phyloP scores from a whole-genome alignment of 2,329 filamentous ascomycete species.

The Cordyceps fumosorosea region DNA sequence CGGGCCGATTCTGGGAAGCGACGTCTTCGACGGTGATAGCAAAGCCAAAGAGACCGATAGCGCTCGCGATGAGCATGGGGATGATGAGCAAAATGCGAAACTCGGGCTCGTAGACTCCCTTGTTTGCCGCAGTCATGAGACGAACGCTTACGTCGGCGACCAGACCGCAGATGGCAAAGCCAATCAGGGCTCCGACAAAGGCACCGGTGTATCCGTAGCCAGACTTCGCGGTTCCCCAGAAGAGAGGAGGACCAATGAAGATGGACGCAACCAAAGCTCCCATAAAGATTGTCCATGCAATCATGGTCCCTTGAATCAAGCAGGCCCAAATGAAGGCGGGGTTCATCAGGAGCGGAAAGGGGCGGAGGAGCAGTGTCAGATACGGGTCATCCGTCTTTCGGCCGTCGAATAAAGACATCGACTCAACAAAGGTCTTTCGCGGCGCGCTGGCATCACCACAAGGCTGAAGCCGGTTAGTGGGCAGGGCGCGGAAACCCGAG shows the following conservation, averaged over 20 bases:
- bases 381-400: slow-evolving; percentile 75
- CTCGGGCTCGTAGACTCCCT: slow-evolving; percentile 83
- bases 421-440: slow-evolving; percentile 53
- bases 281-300: slow-evolving; percentile 94
- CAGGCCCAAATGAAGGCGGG: slow-evolving; percentile 76
- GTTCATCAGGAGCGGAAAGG: slow-evolving; percentile 76
- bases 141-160: slow-evolving; percentile 68
- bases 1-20: slow-evolving; percentile 51
- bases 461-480: slow-evolving; percentile 26
- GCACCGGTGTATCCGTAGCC: slow-evolving; percentile 85
- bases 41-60: slow-evolving; percentile 77
- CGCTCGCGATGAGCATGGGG: slow-evolving; percentile 72
- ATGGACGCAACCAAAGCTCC: slow-evolving; percentile 76
- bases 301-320: slow-evolving; percentile 80
- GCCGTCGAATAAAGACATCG: slow-evolving; percentile 68
- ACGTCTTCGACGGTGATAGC: slow-evolving; percentile 64
- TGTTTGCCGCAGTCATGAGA: slow-evolving; percentile 65
- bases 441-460: slow-evolving; percentile 31
- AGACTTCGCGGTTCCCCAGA: slow-evolving; percentile 72
- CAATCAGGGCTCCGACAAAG: slow-evolving; percentile 74
- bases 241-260: slow-evolving; percentile 73
- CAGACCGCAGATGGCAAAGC: slow-evolving; percentile 68
- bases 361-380: slow-evolving; percentile 58
- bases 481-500: slow-evolving; percentile 26
- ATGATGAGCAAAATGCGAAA: slow-evolving; percentile 79